Evolutionary conservation across 768 basidiomycete genomes (phyloP).

Genomic region (Psilocybe azurescens): DNA sequence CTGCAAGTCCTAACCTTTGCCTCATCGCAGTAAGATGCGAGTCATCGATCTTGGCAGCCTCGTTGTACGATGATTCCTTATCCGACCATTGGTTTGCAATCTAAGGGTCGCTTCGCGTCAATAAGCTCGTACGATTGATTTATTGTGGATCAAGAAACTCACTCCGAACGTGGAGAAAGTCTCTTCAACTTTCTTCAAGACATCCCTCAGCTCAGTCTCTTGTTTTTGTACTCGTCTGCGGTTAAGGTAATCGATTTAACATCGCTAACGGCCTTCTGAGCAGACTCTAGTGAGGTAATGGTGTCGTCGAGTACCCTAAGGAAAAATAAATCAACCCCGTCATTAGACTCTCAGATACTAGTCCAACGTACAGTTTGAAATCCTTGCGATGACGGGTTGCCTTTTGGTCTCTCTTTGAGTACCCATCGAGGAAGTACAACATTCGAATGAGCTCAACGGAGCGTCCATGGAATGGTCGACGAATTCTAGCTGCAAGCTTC

Average conservation of each 20-base stretch:
- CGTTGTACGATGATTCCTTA: constrained; percentile 5
- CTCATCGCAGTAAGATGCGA: constrained; percentile 15
- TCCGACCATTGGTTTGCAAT: constrained; percentile 8
- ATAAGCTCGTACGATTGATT: no score
- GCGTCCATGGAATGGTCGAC: constrained; percentile 26
- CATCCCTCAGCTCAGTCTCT: not conserved
- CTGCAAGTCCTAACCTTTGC: constrained; percentile 1
- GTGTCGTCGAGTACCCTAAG: constrained; percentile 9
- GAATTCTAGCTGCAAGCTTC: constrained; percentile 21
- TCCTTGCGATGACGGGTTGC: constrained; percentile 1
- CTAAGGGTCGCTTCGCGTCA: not conserved
- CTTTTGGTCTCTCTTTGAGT: constrained; percentile 9
- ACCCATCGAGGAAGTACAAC: constrained; percentile 18
- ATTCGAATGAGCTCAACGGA: constrained; percentile 25
- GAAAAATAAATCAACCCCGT: not conserved
- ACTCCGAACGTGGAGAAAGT: constrained; percentile 7
- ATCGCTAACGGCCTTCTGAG: constrained; percentile 12
- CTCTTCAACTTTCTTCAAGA: constrained; percentile 4
- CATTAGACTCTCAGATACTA: not conserved
- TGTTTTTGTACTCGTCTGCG: constrained; percentile 7
- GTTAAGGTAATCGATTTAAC: constrained; percentile 6
- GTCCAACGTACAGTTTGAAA: constrained; percentile 8
- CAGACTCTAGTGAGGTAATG: constrained; percentile 6
- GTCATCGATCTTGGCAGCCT: constrained; percentile 12
- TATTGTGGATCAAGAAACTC: not conserved